Base-by-base conservation (phyloP, 2,329 filamentous ascomycete genomes). In the Talaromyces sp. region DNA sequence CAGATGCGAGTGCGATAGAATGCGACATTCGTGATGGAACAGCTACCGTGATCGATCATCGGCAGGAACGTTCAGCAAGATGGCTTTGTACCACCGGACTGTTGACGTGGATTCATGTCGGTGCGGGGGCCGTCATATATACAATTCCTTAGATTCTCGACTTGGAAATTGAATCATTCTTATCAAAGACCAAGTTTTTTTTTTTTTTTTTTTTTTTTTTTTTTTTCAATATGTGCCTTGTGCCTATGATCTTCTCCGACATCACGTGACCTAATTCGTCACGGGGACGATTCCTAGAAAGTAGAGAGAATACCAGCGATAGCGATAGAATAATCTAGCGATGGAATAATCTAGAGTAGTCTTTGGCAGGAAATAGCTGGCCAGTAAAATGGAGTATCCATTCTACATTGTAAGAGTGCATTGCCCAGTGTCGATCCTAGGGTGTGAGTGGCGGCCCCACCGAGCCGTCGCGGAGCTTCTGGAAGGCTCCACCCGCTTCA, bases 401-500 rank as follows among this genome's bases (percentile, higher is more conserved):
- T 43, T 43, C 17, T 43, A 10, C 38, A 9, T 21, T 10, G 41
- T 46, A 29, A 52, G 27, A 52, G 10, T 13, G 11, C 24, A 9
- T 19, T n/a, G 29, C 24, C 19, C 49, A 27, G 11, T n/a, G 24
- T 51, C 27, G n/a, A n/a, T n/a, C 13, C 13, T 27, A 29, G 49
- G 9, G 6, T 29, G 24, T 11, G 43, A 49, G 24, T 50, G 46
- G 46, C 46, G 26, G 27, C 49, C 49, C 49, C 49, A 52, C 49
- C 14, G 24, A 4, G 27, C 7, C 49, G 19, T 41, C 49, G 31
- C 31, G 49, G n/a, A 24, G 56, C 13, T 61, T 61, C 59, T 58
- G 51, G 59, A 55, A 61, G 19, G 55, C 55, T 61, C 59, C 59
- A 61, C 59, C 13, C 41, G 2, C 51, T 58, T 56, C 27, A 51